Percentiles rank a stretch among this genome's conserved stretches.
phyloP scores from a whole-genome alignment of 768 basidiomycete species.

The Suillus lakei region DNA sequence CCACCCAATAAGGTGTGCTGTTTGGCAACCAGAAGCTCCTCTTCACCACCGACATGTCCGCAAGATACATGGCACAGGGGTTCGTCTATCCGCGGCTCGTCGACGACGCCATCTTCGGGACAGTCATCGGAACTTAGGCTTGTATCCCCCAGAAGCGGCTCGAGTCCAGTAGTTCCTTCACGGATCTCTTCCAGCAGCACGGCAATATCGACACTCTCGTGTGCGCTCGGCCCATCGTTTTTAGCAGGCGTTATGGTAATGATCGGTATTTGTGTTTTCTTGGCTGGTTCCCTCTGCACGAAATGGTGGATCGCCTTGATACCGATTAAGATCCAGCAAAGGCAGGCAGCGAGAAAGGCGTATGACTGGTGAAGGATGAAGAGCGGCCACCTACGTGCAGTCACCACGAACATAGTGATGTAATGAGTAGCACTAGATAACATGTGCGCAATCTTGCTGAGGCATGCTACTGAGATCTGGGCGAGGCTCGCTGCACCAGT shows the following conservation, averaged over 20 bases:
- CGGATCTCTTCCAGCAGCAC: background rate
- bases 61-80: background rate
- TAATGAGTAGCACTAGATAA: background rate
- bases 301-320: background rate
- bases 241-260: slow-evolving; percentile 3
- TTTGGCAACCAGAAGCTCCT: background rate
- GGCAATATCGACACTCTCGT: background rate
- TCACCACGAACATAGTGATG: background rate
- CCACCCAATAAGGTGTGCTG: background rate
- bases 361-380: background rate
- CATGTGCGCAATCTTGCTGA: background rate
- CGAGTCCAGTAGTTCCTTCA: background rate
- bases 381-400: background rate
- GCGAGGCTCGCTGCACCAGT: background rate
- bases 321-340: background rate
- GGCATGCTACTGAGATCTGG: background rate
- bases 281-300: background rate
- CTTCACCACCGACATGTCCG: background rate
- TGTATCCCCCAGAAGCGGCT: background rate
- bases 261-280: background rate
- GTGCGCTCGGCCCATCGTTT: background rate
- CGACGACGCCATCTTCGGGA: background rate
- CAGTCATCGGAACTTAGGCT: background rate
- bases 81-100: background rate
- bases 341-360: background rate